Conservation (phyloP, 2,329 filamentous ascomycete species). For the Microdochium nivale region DNA sequence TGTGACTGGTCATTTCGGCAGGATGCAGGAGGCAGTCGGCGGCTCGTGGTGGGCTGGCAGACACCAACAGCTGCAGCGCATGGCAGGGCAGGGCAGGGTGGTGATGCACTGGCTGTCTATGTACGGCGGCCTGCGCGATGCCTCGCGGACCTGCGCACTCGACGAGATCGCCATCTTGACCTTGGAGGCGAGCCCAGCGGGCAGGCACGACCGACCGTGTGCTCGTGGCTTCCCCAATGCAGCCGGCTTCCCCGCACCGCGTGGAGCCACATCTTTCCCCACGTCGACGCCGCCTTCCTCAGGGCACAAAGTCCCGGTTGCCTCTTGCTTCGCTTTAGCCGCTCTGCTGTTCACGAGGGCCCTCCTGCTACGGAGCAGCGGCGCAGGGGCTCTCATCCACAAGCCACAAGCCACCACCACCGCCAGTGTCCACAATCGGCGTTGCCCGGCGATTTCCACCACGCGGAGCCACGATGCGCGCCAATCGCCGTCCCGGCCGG, state of each 20-base stretch:
- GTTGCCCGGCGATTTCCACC: no score
- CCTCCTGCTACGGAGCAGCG: no score
- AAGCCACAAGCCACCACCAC: no score
- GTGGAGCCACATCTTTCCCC: neutral
- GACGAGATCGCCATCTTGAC: neutral
- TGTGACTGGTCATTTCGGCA: neutral
- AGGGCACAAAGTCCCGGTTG: no score
- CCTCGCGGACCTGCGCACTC: no score
- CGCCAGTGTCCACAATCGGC: no score
- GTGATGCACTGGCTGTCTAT: neutral
- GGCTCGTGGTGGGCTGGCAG: neutral
- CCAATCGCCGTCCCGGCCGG: neutral
- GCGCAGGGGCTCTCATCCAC: no score
- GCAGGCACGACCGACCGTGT: neutral
- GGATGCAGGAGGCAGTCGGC: neutral
- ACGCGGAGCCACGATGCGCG: neutral
- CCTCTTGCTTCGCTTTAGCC: neutral
- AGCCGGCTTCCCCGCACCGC: neutral
- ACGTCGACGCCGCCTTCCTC: neutral
- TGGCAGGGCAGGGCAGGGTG: neutral
- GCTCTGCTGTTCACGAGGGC: neutral
- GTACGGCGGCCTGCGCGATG: neutral
- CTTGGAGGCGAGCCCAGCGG: neutral
- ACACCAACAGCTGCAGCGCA: neutral
- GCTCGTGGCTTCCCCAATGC: neutral